Base-by-base conservation (phyloP, 805 yeast genomes). In the Yamadazyma nakazawae region DNA sequence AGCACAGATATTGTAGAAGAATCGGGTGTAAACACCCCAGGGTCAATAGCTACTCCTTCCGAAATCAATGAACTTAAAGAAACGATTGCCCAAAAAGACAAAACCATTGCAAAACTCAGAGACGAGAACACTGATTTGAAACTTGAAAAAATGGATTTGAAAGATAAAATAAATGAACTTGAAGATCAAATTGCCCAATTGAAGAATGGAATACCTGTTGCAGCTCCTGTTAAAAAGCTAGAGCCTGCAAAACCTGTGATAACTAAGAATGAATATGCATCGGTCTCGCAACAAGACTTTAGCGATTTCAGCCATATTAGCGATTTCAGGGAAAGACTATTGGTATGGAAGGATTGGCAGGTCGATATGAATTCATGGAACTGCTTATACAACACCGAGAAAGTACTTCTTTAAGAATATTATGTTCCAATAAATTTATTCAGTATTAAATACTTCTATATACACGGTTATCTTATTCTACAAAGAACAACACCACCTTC, bases 321-420 rank as follows among this genome's bases (percentile, higher is more conserved):
- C 11, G 82, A 80, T 55, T 74, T 80, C 52, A 71, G 76, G 51
- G 83, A 81, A 45, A 72, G 77, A 38, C 65, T 91, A 53, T 71
- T 75, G 59, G 81, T 80, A 53, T 91, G 95, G 95, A 82, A 81
- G 53, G 82, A 80, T 41, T 91, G 91, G 90, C 88, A 85, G 58
- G 77, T 89, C 2, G 96, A 91, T 58, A 87, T 91, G 95, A 76
- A 88, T 21, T 56, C 62, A 12, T 91, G 97, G 97, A 76, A 85
- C 59, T 78, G 83, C 43, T 71, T 80, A 14, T 89, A 88, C 1
- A 68, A 76, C 31, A 54, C 61, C n/a, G 62, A 64, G 34, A 65
- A 62, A 48, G 60, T 68, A 3, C 60, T 61, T 5, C 38, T 70
- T 31, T 68, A 54, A 46, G 17, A 10, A 16, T 25, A 38, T 38